Conservation (phyloP, 2,329 filamentous ascomycete genomes). For the Aphanocladium album region DNA sequence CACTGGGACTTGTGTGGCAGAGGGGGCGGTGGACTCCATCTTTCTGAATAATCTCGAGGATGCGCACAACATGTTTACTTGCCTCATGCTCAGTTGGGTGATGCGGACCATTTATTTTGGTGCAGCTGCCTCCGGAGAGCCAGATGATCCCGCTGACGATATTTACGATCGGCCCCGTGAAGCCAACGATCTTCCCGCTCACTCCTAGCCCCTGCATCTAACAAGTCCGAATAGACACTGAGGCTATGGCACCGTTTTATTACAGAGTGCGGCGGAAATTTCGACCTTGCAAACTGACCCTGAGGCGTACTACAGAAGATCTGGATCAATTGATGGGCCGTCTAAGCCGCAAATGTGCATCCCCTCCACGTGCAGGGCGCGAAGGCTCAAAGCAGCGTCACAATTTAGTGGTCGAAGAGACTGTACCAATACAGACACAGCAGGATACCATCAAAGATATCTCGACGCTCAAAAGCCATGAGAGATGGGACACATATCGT, state of each 20-base stretch:
- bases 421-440: neutral
- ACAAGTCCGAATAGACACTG: neutral
- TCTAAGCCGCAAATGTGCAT: neutral
- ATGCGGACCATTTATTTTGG: too few species aligned
- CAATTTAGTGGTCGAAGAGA: neutral
- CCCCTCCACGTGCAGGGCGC: neutral
- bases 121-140: too few species aligned
- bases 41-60: too few species aligned
- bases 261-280: neutral
- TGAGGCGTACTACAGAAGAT: neutral
- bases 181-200: neutral
- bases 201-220: neutral
- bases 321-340: neutral
- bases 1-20: too few species aligned
- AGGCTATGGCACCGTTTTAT: neutral
- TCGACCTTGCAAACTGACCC: neutral
- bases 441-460: neutral
- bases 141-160: too few species aligned
- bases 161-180: too few species aligned
- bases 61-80: too few species aligned
- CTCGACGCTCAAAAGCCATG: neutral
- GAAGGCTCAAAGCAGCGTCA: neutral
- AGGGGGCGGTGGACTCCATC: too few species aligned
- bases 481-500: neutral
- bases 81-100: too few species aligned